phyloP scores from a whole-genome alignment of 176 grass and related monocot species.

The Musa acuminata region DNA sequence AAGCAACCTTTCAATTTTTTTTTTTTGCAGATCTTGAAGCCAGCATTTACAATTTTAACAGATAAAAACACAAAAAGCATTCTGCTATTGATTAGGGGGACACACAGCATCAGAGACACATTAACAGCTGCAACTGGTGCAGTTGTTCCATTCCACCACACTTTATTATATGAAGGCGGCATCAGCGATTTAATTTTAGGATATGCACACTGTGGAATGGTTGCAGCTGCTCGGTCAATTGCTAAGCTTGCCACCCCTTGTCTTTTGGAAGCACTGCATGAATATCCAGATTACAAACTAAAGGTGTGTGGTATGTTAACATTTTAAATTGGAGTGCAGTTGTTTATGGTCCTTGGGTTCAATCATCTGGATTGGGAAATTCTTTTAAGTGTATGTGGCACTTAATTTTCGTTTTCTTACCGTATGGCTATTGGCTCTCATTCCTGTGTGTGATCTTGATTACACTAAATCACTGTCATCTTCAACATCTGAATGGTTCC shows the following conservation, averaged over 20 bases:
- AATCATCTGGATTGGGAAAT: too few species aligned
- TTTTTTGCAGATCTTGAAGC: slow-evolving; percentile 85
- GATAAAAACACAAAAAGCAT: slow-evolving; percentile 74
- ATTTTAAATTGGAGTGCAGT: not conserved
- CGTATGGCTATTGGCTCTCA: too few species aligned
- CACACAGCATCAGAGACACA: slow-evolving; percentile 95
- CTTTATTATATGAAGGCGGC: slow-evolving; percentile 77
- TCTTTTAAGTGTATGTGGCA: too few species aligned
- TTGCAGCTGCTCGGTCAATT: slow-evolving; percentile 94
- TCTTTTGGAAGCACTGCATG: slow-evolving; percentile 51
- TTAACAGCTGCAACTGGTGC: slow-evolving; percentile 91
- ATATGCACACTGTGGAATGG: slow-evolving; percentile 99
- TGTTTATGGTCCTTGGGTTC: not conserved
- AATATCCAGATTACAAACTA: slow-evolving; percentile 64
- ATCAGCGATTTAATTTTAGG: slow-evolving; percentile 89
- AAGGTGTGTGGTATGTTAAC: slow-evolving; percentile 29
- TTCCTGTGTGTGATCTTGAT: too few species aligned
- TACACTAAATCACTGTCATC: not conserved
- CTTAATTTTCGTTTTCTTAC: too few species aligned
- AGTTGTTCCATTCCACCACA: slow-evolving; percentile 94
- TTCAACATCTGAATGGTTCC: not conserved
- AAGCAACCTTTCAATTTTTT: not conserved
- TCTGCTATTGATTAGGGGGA: slow-evolving; percentile 89
- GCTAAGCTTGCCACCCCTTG: slow-evolving; percentile 88
- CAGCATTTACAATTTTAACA: slow-evolving; percentile 81